Evolutionary conservation across 768 basidiomycete species (phyloP), one percentile per base, ranked within the genome.

Genomic region (Pulveroboletus sp.): DNA sequence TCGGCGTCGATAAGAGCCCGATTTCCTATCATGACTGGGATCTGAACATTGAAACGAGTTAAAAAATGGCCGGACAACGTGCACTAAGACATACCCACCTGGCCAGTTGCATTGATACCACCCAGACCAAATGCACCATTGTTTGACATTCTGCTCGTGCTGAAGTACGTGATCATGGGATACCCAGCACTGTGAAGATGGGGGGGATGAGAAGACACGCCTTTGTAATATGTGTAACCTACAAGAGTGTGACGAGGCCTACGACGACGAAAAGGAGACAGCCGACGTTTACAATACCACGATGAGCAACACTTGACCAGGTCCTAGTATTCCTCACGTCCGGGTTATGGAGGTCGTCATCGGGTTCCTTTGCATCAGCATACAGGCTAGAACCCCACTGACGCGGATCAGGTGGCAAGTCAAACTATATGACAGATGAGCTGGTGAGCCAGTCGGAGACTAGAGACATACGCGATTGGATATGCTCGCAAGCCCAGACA

Each of bases 291-390:
- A 76, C 73, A 44, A 89, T 60, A 35, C 87, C 87, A 69, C 89
- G 73, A 50, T 71, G 61, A 14, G 81, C 80, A 58, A 81, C 74
- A 50, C 77, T 69, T 15, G 73, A 44, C 70, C 67, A 50, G 38
- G 56, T 42, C 69, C 65, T 28, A 61, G 60, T 17, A 67, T 61
- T 56, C 28, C 59, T 60, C 44, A 60, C 56, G 50, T 81, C 74
- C 1, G 87, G 87, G 54, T 87, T 79, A 63, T 90, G 87, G 17
- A 90, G 70, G 40, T 79, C 78, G 63, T 90, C 88, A 62, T 89
- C 87, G 6, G 79, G 63, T 55, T 90, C 87, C 21, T 76, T 69
- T 37, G 73, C 54, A 61, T 80, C 76, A 5, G 74, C 71, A 18
- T 75, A 79, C 36, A 85, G 60, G 59, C 79, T 76, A 18, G 77